Evolutionary conservation across 2,329 filamentous ascomycete genomes (phyloP).

Genomic region (Helicocarpus griseus): DNA sequence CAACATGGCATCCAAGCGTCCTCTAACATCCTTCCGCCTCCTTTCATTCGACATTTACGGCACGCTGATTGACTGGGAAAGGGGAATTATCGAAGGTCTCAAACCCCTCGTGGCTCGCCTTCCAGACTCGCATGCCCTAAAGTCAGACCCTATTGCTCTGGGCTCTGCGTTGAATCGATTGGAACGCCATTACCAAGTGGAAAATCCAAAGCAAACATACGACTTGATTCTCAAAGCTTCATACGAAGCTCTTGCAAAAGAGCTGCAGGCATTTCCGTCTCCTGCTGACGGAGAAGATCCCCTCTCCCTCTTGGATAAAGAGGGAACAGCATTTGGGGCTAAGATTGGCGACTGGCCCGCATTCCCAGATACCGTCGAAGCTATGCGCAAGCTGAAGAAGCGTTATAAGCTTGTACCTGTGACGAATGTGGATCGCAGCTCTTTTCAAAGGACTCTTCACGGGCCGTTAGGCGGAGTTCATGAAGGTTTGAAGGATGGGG

Average conservation of each 20-base stretch:
- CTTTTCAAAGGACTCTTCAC: constrained; percentile 39
- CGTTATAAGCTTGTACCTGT: constrained; percentile 47
- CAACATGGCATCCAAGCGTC: constrained; percentile 1
- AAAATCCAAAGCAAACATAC: constrained; percentile 51
- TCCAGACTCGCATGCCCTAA: constrained; percentile 27
- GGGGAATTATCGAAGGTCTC: constrained; percentile 50
- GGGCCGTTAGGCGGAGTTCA: constrained; percentile 42
- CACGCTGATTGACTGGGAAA: constrained; percentile 70
- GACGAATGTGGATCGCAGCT: constrained; percentile 47
- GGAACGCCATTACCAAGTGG: constrained; percentile 41
- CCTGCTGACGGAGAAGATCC: neutral
- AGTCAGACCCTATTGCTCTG: constrained; percentile 31
- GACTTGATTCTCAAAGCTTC: constrained; percentile 46
- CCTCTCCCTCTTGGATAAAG: constrained; percentile 14
- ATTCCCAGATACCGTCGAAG: constrained; percentile 48
- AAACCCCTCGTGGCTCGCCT: constrained; percentile 33
- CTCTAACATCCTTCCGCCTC: constrained; percentile 34
- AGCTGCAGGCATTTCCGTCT: constrained; percentile 18
- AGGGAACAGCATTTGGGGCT: constrained; percentile 39
- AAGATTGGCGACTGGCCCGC: constrained; percentile 45
- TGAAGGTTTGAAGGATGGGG: neutral
- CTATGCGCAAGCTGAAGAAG: constrained; percentile 39
- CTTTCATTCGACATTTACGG: constrained; percentile 73
- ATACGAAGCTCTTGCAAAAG: constrained; percentile 25
- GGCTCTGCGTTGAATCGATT: constrained; percentile 38